Evolutionary conservation across 2,329 filamentous ascomycete genomes (phyloP).

Genomic region (Alternaria solani): DNA sequence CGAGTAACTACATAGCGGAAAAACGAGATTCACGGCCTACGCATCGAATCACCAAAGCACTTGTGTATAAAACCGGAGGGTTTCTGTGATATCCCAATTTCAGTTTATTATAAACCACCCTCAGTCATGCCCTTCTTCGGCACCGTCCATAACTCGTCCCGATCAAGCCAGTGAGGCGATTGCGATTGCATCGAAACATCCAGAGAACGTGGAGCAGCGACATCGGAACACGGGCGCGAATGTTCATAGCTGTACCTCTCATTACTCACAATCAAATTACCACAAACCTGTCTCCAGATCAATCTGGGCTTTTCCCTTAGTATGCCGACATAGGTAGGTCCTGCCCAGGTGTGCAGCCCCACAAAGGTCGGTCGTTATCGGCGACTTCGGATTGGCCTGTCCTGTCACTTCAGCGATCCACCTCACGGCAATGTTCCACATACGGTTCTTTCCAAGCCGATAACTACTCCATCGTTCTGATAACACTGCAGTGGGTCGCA

Average conservation of each 20-base stretch:
- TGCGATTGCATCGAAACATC: background rate
- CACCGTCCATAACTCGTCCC: background rate
- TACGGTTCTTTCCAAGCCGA: slow-evolving; percentile 15
- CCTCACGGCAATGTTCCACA: slow-evolving; percentile 4
- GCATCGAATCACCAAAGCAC: background rate
- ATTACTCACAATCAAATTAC: background rate
- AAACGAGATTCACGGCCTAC: background rate
- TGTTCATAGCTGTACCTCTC: background rate
- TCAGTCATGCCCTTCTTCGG: background rate
- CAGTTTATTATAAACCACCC: background rate
- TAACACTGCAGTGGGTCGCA: slow-evolving; percentile 3
- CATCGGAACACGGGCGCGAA: background rate
- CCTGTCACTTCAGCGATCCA: background rate
- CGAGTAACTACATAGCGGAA: too few species aligned
- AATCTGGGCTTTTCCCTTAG: background rate
- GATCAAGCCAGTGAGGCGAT: too few species aligned
- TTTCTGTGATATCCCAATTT: background rate
- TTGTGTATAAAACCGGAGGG: background rate
- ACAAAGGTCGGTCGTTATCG: slow-evolving; percentile 16
- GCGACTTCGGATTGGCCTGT: slow-evolving; percentile 10
- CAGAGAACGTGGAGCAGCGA: background rate
- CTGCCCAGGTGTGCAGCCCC: background rate
- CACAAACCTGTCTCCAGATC: background rate
- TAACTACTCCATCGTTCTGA: slow-evolving; percentile 1
- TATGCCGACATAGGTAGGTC: slow-evolving; percentile 6